These are phyloP conservation scores for Phialemoniopsis sp. DNA, from an alignment of 2,329 filamentous ascomycete genomes.

Conservation along the genomic window DNA sequence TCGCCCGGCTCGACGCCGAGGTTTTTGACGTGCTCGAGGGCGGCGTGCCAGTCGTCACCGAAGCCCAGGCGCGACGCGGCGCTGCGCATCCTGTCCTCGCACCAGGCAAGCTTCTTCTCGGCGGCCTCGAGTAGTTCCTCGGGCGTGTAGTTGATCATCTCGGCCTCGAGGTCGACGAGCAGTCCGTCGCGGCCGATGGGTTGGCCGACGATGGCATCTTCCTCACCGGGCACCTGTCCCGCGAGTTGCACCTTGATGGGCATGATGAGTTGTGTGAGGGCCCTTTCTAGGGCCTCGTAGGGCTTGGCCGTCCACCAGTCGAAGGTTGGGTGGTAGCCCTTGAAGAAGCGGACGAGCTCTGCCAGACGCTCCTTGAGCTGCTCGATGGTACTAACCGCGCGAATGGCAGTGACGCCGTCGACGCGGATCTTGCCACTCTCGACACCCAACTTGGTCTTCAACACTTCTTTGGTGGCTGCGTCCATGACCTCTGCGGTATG, in stretches of 20 bases:
- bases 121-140: slow-evolving; percentile 50
- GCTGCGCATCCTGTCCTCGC: slow-evolving; percentile 47
- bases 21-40: slow-evolving; percentile 52
- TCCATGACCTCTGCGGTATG: slow-evolving; percentile 36
- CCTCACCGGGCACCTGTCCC: slow-evolving; percentile 26
- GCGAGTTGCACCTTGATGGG: slow-evolving; percentile 36
- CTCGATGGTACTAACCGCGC: slow-evolving; percentile 36
- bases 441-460: slow-evolving; percentile 26
- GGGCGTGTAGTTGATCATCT: slow-evolving; percentile 55
- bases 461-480: slow-evolving; percentile 24
- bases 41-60: slow-evolving; percentile 42
- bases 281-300: slow-evolving; percentile 30
- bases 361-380: slow-evolving; percentile 33
- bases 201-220: slow-evolving; percentile 51
- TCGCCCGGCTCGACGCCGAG: slow-evolving; percentile 48
- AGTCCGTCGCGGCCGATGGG: slow-evolving; percentile 50
- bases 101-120: slow-evolving; percentile 49
- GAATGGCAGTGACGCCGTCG: slow-evolving; percentile 37
- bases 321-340: slow-evolving; percentile 50
- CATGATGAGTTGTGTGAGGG: slow-evolving; percentile 27
- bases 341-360: slow-evolving; percentile 47
- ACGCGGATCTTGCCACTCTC: slow-evolving; percentile 24
- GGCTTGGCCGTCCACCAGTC: slow-evolving; percentile 51
- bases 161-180: slow-evolving; percentile 45
- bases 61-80: slow-evolving; percentile 45